A percentile compares a stretch with the other conserved stretches of the same genome.
Evolutionary conservation across 2,329 filamentous ascomycete genomes (phyloP).

Genomic region (Phaeosphaeria sp.): DNA sequence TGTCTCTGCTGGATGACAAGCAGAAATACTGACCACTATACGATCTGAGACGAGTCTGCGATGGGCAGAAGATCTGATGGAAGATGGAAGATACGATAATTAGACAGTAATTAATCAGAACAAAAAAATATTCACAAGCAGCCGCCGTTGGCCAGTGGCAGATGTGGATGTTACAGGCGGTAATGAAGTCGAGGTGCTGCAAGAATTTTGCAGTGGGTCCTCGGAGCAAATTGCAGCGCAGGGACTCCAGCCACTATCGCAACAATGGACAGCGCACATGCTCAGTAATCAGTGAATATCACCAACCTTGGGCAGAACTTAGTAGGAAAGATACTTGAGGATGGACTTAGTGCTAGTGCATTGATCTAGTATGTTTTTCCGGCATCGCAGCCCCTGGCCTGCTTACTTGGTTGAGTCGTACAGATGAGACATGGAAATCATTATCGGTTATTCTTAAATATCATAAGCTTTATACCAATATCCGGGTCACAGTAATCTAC

Average conservation of each 20-base stretch:
- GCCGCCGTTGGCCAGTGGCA: no score
- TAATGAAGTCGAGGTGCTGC: background rate
- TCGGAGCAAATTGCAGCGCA: background rate
- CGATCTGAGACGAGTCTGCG: constrained; percentile 3
- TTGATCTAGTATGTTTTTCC: no score
- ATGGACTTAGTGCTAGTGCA: no score
- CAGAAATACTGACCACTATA: constrained; percentile 14
- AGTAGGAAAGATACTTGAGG: no score
- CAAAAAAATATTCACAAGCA: no score
- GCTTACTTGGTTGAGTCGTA: no score
- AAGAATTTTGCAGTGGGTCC: constrained; percentile 2
- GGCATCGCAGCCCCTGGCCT: no score
- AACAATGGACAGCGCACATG: background rate
- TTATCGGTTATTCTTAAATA: background rate
- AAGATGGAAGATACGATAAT: background rate
- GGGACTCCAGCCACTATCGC: background rate
- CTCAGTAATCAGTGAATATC: background rate
- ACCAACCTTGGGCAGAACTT: no score
- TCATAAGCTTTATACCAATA: background rate
- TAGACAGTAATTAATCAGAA: background rate
- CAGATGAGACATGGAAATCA: no score
- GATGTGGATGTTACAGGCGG: background rate
- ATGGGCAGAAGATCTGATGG: background rate
- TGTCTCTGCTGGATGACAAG: constrained; percentile 7
- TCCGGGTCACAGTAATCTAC: background rate